phyloP scores from a whole-genome alignment of 768 basidiomycete genomes.

The Hebeloma cylindrosporum region DNA sequence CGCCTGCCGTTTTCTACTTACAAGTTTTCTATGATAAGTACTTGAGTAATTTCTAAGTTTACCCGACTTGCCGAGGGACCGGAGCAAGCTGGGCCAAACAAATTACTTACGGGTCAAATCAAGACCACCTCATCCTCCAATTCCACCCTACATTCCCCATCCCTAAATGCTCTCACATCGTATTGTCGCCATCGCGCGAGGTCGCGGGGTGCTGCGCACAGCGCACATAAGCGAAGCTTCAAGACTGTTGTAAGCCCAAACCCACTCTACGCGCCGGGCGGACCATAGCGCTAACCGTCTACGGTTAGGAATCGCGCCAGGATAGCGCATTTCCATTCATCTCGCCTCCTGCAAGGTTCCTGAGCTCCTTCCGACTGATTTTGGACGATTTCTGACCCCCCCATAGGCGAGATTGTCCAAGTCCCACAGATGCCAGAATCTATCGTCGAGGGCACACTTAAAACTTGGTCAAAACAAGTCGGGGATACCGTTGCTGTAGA shows the following conservation, averaged over 20 bases:
- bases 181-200: slow-evolving; percentile 62
- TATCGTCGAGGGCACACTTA: slow-evolving; percentile 95
- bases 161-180: slow-evolving; percentile 68
- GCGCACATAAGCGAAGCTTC: slow-evolving; percentile 30
- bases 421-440: slow-evolving; percentile 99
- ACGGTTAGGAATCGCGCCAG: slow-evolving; percentile 43
- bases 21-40: no score
- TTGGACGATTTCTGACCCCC: background rate
- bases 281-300: slow-evolving; percentile 35
- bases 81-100: slow-evolving; percentile 15
- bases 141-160: slow-evolving; percentile 6
- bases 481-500: slow-evolving; percentile 90
- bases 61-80: background rate
- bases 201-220: slow-evolving; percentile 48
- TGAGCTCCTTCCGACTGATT: slow-evolving; percentile 4
- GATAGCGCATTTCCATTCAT: slow-evolving; percentile 67
- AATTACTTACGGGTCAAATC: slow-evolving; percentile 15
- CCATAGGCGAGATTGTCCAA: slow-evolving; percentile 80
- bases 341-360: slow-evolving; percentile 68
- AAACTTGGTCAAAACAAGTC: slow-evolving; percentile 90
- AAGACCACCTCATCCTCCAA: slow-evolving; percentile 1
- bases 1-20: no score
- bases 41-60: no score
- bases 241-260: slow-evolving; percentile 23
- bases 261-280: slow-evolving; percentile 4